Percentiles rank a stretch among this genome's conserved stretches.
Evolutionary conservation across 768 basidiomycete genomes (phyloP).

Genomic region (Tricholoma sp.): DNA sequence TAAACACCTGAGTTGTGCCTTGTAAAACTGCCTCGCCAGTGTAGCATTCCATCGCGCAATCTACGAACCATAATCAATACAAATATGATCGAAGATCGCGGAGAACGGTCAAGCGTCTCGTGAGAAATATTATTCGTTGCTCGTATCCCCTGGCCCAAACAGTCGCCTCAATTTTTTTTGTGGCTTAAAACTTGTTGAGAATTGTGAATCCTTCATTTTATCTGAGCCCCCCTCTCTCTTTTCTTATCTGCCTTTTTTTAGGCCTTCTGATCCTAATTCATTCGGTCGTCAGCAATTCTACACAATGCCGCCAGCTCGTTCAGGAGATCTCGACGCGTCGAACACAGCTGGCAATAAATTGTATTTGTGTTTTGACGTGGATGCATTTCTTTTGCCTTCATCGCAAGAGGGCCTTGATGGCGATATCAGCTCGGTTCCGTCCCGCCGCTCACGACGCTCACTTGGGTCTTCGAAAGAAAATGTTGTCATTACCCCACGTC

Average conservation of each 20-base stretch:
- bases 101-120: neutral
- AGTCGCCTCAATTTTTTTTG: neutral
- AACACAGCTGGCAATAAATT: neutral
- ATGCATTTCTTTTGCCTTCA: neutral
- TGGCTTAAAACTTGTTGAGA: neutral
- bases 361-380: neutral
- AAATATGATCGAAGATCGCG: neutral
- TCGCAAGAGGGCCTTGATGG: neutral
- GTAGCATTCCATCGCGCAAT: neutral
- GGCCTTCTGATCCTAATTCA: neutral
- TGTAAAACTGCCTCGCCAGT: neutral
- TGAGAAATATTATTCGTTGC: constrained; percentile 3
- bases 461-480: neutral
- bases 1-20: neutral
- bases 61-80: constrained; percentile 1
- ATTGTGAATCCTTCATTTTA: neutral
- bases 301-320: constrained; percentile 6
- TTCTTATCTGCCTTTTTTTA: neutral
- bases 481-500: neutral
- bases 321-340: neutral
- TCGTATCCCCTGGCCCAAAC: too few species aligned
- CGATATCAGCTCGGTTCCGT: neutral
- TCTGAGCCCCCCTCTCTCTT: too few species aligned
- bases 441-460: neutral
- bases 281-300: neutral